These are phyloP conservation scores for Nyssa sinensis DNA, from an alignment of 148 eudicot genomes.

Conservation along the genomic window DNA sequence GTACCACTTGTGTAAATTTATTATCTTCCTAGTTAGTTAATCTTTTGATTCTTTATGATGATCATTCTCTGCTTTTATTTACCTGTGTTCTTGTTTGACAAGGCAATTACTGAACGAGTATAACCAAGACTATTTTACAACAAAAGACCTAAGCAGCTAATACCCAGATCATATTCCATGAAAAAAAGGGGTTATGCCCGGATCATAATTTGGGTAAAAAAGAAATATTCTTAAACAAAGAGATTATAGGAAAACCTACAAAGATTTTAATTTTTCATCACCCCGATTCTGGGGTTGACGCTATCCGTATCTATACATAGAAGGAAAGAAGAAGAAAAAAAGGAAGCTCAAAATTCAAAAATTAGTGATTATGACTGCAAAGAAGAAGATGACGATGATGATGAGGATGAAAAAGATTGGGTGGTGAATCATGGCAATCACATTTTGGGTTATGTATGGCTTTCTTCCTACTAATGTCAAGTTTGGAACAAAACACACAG, in stretches of 20 bases:
- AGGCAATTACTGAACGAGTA: too few species aligned
- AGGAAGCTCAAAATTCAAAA: constrained; percentile 1
- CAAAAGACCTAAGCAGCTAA: too few species aligned
- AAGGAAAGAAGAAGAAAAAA: not conserved
- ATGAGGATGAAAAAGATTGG: constrained; percentile 8
- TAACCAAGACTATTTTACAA: too few species aligned
- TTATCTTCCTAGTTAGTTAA: too few species aligned
- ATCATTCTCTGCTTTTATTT: too few species aligned
- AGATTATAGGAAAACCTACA: not conserved
- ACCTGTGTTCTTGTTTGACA: too few species aligned
- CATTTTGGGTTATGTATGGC: constrained; percentile 41
- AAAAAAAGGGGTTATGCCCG: too few species aligned
- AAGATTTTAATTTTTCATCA: not conserved
- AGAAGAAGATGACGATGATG: constrained; percentile 25
- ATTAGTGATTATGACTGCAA: constrained; percentile 8
- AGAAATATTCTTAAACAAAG: not conserved
- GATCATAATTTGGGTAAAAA: too few species aligned
- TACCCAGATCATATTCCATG: too few species aligned
- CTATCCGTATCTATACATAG: constrained; percentile 5
- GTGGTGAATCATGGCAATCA: constrained; percentile 30
- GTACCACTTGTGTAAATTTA: too few species aligned
- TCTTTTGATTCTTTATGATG: too few species aligned
- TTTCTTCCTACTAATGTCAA: constrained; percentile 31
- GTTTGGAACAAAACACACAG: constrained; percentile 50
- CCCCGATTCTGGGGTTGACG: not conserved